Evolutionary conservation across 352 stramenopile species (phyloP).

Genomic region (Saprolegnia diclina): DNA sequence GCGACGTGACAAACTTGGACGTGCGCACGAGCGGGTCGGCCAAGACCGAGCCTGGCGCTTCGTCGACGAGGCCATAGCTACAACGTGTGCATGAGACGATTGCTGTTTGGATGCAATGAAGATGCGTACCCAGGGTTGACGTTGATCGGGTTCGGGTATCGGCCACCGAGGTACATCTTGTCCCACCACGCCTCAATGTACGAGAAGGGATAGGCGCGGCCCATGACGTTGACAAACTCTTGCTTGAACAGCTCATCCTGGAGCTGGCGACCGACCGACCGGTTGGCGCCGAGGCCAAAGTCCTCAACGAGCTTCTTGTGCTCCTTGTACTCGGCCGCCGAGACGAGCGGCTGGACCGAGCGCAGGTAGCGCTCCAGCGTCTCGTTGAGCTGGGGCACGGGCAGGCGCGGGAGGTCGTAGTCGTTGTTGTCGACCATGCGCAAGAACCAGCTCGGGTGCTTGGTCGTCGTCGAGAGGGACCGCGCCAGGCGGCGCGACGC

Average conservation of each 20-base stretch:
- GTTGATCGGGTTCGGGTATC: constrained; percentile 88
- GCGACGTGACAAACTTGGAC: constrained; percentile 71
- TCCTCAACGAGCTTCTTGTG: constrained; percentile 57
- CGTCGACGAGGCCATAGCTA: constrained; percentile 54
- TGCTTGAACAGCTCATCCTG: constrained; percentile 61
- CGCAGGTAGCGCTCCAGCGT: constrained; percentile 84
- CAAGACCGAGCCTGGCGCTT: constrained; percentile 67
- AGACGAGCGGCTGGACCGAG: constrained; percentile 73
- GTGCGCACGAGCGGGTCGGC: constrained; percentile 45
- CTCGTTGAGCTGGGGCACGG: constrained; percentile 85
- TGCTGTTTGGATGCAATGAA: not conserved
- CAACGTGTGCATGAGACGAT: not conserved
- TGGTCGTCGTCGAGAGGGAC: constrained; percentile 15
- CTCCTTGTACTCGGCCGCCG: constrained; percentile 49
- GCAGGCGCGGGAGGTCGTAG: constrained; percentile 72
- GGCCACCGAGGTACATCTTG: constrained; percentile 86
- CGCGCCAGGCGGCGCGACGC: not conserved
- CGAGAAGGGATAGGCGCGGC: constrained; percentile 85
- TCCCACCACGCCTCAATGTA: constrained; percentile 92
- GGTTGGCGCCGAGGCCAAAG: constrained; percentile 37
- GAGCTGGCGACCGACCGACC: constrained; percentile 44
- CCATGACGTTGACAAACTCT: constrained; percentile 67
- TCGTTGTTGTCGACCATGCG: constrained; percentile 70
- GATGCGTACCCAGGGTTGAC: constrained; percentile 82
- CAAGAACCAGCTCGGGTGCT: constrained; percentile 49